Evolutionary conservation across 805 yeast species (phyloP), one percentile per base, ranked within the genome.

Genomic region (Metschnikowia arizonensis): DNA sequence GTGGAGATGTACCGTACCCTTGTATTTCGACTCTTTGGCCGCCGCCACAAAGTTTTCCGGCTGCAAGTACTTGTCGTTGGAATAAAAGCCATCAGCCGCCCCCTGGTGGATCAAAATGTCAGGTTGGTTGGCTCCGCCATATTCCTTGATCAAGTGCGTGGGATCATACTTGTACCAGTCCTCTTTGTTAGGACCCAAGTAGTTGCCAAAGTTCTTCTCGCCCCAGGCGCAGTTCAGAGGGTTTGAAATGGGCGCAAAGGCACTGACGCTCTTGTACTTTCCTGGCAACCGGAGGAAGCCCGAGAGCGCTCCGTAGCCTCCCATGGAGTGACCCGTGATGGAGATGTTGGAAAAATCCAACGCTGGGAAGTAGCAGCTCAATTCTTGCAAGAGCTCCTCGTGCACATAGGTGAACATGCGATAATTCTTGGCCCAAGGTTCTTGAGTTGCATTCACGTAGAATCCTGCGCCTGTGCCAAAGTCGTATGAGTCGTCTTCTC

Each of bases 251-350:
- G 99, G 98, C 0, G 97, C 79, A 68, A 91, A 91, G 0, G 97
- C 97, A 47, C 88, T 79, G 33, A 86, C 90, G 1, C 93, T 81
- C 61, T 78, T 78, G 72, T 85, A 91, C 56, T 71, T 72, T 1
- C 81, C 83, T 1, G 90, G 87, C 62, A 85, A 80, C 50, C 74
- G 78, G 48, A 91, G 66, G 53, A 73, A 77, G 12, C 78, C 76
- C 49, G 84, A 69, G 49, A 91, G 66, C 0, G 99, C 95, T 46
- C 98, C 99, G 62, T 78, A 88, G 1, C 99, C 99, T 41, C 99
- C 99, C 98, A 93, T 93, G 1, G 99, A 93, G 64, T 93, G 98
- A 35, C 99, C 99, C n/a, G 93, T 81, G 53, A 91, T 79, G 17
- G 91, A 78, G 42, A 82, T 75, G 33, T 77, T 82, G 32, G 67